phyloP scores from a whole-genome alignment of 345 rosid genomes.

The Murraya paniculata region DNA sequence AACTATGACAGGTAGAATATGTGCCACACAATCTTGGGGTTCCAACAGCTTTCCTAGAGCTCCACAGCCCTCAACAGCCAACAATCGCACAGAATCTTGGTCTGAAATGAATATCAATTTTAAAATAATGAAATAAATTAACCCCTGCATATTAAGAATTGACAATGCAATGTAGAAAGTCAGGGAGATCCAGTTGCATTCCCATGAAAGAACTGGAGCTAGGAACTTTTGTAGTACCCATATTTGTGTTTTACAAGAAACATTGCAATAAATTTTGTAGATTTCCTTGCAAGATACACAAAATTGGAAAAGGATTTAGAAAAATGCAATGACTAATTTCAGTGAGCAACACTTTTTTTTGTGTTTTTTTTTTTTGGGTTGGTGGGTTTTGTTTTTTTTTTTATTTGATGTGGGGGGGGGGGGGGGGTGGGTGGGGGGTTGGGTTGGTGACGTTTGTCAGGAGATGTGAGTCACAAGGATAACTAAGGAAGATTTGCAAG shows the following conservation, averaged over 20 bases:
- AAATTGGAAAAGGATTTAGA: neutral
- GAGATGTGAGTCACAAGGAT: neutral
- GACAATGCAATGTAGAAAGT: neutral
- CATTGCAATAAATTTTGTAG: neutral
- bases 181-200: neutral
- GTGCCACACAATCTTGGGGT: conserved; percentile 67
- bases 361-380: neutral
- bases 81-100: conserved; percentile 73
- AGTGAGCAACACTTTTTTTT: neutral
- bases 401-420: too few species aligned
- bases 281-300: neutral
- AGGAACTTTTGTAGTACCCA: neutral
- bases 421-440: too few species aligned
- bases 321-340: neutral
- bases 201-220: neutral
- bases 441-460: too few species aligned
- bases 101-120: conserved; percentile 38
- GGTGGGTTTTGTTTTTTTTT: neutral
- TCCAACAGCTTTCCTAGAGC: conserved; percentile 77
- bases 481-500: neutral
- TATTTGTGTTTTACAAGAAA: neutral
- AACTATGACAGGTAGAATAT: conserved; percentile 73
- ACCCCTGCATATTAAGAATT: neutral
- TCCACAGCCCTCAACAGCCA: conserved; percentile 85
- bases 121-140: neutral